These are phyloP conservation scores for Mucor saturninus DNA, from an alignment of 371 early-diverging fungal species.

Conservation along the genomic window DNA sequence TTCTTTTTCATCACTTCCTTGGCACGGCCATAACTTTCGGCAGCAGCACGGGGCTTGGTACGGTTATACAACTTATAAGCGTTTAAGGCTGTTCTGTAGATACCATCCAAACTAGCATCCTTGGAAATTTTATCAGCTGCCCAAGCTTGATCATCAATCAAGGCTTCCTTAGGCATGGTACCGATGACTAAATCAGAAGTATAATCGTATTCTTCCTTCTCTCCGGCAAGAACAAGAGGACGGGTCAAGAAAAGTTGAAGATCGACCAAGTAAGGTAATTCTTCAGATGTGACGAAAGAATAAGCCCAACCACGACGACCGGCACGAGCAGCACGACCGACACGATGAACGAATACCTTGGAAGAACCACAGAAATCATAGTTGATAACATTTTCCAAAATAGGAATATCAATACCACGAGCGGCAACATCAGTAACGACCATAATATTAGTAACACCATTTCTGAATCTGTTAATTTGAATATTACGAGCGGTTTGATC, in stretches of 20 bases:
- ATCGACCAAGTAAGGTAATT: constrained; percentile 91
- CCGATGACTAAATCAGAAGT: constrained; percentile 87
- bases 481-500: constrained; percentile 92
- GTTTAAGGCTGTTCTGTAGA: constrained; percentile 74
- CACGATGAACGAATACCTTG: constrained; percentile 98
- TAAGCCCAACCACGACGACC: constrained; percentile 94
- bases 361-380: constrained; percentile 94
- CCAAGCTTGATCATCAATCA: constrained; percentile 79
- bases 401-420: constrained; percentile 99
- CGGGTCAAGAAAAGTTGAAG: constrained; percentile 90
- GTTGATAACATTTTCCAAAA: constrained; percentile 96
- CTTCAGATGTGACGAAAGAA: constrained; percentile 87
- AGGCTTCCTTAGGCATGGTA: constrained; percentile 67
- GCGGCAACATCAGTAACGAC: constrained; percentile 99
- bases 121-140: constrained; percentile 61
- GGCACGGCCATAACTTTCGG: constrained; percentile 86
- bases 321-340: constrained; percentile 97
- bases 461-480: constrained; percentile 84
- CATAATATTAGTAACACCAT: constrained; percentile 78
- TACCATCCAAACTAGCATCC: constrained; percentile 67
- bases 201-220: constrained; percentile 66
- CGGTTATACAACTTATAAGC: constrained; percentile 87
- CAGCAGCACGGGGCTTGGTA: constrained; percentile 78
- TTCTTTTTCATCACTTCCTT: constrained; percentile 75
- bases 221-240: constrained; percentile 66